A percentile compares a stretch with the other conserved stretches of the same genome.
Evolutionary conservation across 768 basidiomycete species (phyloP).

Genomic region (Leucosporidium scottii): DNA sequence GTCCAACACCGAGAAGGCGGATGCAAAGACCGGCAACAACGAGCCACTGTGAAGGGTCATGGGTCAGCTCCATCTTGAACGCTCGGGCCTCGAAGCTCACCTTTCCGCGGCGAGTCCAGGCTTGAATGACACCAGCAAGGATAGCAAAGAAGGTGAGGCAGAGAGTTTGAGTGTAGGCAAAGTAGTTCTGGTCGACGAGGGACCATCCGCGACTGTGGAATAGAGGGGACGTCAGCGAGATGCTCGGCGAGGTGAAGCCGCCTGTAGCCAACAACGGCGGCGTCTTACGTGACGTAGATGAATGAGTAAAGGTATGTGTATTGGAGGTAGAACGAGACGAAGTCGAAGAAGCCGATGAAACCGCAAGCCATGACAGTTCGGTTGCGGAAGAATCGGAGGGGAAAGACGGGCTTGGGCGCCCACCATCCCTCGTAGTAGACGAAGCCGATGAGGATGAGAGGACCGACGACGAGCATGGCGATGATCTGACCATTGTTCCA

Average conservation of each 20-base stretch:
- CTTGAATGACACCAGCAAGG: constrained; percentile 54
- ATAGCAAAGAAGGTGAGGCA: constrained; percentile 60
- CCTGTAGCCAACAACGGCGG: no score
- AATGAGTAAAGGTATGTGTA: constrained; percentile 69
- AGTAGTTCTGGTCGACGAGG: constrained; percentile 48
- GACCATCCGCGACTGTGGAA: constrained; percentile 33
- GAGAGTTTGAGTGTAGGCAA: constrained; percentile 37
- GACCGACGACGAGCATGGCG: constrained; percentile 30
- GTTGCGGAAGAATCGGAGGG: constrained; percentile 55
- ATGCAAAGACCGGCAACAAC: constrained; percentile 56
- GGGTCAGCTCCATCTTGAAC: not conserved
- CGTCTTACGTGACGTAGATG: constrained; percentile 39
- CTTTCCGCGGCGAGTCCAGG: constrained; percentile 54
- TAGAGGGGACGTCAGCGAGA: not conserved
- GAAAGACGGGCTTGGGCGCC: constrained; percentile 56
- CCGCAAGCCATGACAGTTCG: constrained; percentile 56
- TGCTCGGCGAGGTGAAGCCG: not conserved
- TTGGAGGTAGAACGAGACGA: constrained; percentile 50
- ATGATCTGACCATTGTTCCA: constrained; percentile 34
- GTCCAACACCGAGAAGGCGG: constrained; percentile 57
- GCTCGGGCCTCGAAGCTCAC: constrained; percentile 37
- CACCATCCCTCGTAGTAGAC: constrained; percentile 47
- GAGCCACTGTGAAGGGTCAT: constrained; percentile 40
- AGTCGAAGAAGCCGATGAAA: constrained; percentile 55
- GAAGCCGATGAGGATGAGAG: constrained; percentile 33